These are phyloP conservation scores for Ustilago curta DNA, from an alignment of 1,284 basidiomycete species.

Conservation along the genomic window DNA sequence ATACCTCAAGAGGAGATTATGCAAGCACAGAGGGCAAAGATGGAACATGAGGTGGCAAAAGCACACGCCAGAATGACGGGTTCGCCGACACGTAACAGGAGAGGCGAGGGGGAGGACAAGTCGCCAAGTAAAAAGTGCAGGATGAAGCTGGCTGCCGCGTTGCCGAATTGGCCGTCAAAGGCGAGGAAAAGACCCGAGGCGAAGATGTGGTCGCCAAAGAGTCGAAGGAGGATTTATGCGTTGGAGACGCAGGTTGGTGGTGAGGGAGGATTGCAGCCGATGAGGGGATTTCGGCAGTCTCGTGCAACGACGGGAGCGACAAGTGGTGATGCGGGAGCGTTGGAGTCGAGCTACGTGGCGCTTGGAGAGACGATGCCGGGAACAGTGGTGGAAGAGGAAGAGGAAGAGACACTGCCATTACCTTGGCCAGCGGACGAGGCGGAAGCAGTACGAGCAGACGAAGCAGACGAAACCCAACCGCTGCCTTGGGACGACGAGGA, in stretches of 20 bases:
- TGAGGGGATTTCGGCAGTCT: background rate
- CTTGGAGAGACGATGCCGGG: background rate
- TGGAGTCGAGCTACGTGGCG: background rate
- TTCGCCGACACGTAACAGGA: background rate
- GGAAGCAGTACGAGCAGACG: background rate
- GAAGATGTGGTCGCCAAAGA: constrained; percentile 30
- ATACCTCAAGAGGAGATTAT: constrained; percentile 14
- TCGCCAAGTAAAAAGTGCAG: constrained; percentile 3
- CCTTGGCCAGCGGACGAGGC: constrained; percentile 21
- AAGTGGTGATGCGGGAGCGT: background rate
- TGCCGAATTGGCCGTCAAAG: constrained; percentile 1
- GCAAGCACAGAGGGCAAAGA: constrained; percentile 9
- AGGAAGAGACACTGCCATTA: constrained; percentile 20
- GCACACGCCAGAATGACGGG: constrained; percentile 33
- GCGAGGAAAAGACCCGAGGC: background rate
- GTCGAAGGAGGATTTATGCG: constrained; percentile 45
- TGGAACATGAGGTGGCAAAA: constrained; percentile 23
- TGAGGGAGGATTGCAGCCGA: constrained; percentile 18
- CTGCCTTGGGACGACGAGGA: constrained; percentile 21
- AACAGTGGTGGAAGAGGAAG: background rate
- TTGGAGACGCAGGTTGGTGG: constrained; percentile 40
- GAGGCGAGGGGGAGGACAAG: background rate
- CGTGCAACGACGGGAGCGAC: constrained; percentile 18
- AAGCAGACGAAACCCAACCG: constrained; percentile 19
- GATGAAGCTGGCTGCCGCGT: constrained; percentile 10